Base-by-base conservation (phyloP, 257 asterid species). In the Solanum ahanhuiri region DNA sequence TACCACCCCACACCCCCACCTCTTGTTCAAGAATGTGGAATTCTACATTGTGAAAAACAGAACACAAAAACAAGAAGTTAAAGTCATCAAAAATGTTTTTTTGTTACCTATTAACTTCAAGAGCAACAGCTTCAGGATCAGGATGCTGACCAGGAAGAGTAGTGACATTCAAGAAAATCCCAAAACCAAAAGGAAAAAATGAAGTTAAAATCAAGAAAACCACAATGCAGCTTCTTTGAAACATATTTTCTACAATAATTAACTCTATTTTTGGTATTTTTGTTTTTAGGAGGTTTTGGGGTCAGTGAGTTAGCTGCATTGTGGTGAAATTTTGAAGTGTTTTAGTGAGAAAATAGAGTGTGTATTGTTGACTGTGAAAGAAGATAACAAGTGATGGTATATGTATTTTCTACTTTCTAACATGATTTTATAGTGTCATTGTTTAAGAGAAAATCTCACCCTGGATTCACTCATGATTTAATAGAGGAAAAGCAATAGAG, bases 121-220 rank as follows among this genome's bases (percentile, higher is more conserved):
- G 88, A 85, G 82, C 93, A 20, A 91, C 91, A 34, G 88, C 83
- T 48, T 91, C 92, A 43, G 93, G 93, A 86, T 85, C 83, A 34
- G 93, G 91, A 67, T 91, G 93, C 33, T 91, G 93, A 31, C 91
- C 92, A 15, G 93, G 91, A 25, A 91, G 92, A 87, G 92, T 91
- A 87, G 92, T 91, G 34, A 88, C 45, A 87, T 90, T 88, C 60
- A 70, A 77, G 18, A 51, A 39, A 72, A 28, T 17, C 14, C 87
- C 85, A 33, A 89, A 66, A 22, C 7, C 85, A 23, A 86, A 63
- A 9, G 81, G 28, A 2, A 58, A 63, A 70, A 82, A 54, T 14
- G 88, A 70, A 39, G 23, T 35, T 5, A 71, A 70, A 51, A 85
- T 43, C 79, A 67, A 79, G 77, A 79, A 20, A 45, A 87, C 20